Conservation (phyloP, 225 moss, liverwort and hornwort species). For the Pseudoscleropodium purum region DNA sequence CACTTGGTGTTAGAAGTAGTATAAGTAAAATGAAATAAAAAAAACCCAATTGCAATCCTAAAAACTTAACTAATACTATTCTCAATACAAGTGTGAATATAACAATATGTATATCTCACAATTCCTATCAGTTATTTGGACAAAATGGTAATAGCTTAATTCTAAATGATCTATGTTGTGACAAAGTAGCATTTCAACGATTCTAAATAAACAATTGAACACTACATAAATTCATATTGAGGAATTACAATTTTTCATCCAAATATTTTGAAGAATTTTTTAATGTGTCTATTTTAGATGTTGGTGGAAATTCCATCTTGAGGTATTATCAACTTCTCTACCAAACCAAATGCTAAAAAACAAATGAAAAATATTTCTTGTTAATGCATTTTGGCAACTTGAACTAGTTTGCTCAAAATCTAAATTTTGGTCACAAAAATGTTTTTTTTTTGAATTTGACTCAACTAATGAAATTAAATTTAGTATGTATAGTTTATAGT, state of each 20-base stretch:
- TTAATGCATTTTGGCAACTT: neutral
- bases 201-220: neutral
- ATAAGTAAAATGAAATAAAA: neutral
- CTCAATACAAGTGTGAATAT: neutral
- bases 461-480: neutral
- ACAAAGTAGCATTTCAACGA: neutral
- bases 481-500: neutral
- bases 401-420: neutral
- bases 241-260: neutral
- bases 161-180: accelerated
- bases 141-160: neutral
- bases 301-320: neutral
- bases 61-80: neutral
- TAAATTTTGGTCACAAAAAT: neutral
- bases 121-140: neutral
- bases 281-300: neutral
- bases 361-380: neutral
- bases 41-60: neutral
- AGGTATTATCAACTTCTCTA: neutral
- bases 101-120: neutral
- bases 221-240: too few species aligned
- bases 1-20: neutral
- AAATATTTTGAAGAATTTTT: neutral
- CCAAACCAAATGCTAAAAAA: neutral
- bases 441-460: neutral